Base-by-base conservation (phyloP, 495 filamentous ascomycete genomes). In the Daldinia bambusicola region DNA sequence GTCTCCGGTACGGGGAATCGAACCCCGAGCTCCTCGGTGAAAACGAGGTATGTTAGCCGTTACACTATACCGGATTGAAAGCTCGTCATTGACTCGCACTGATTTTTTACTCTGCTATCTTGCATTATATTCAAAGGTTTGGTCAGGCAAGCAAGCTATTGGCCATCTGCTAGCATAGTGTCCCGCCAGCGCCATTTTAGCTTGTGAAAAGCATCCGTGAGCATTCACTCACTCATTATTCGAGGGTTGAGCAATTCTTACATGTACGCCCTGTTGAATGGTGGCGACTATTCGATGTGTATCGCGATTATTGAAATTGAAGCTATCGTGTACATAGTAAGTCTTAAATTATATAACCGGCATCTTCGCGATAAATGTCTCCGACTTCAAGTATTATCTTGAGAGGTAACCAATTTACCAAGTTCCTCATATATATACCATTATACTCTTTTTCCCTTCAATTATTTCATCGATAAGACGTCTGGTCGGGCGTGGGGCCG, bases 11-110 rank as follows among this genome's bases (percentile, higher is more conserved):
- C 81, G 80, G 81, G 81, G 81, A 83, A 82, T 83, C 79, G 81
- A 83, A 83, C 81, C 81, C 81, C 80, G 81, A 79, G 81, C 81
- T 78, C 79, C 80, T 78, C 81, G 81, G 80, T 82, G 80, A 82
- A 82, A 82, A 80, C 80, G 80, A 78, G 78, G 79, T 80, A 82
- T 81, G 80, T 82, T 81, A 76, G 74, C 80, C 80, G 75, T 79
- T 82, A 82, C 80, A 81, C 80, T 78, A 82, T 81, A 81, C 65
- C 80, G 80, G 80, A 81, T 36, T 37, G 37, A n/a, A n/a, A n/a
- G n/a, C n/a, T n/a, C n/a, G n/a, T n/a, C n/a, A 3, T 26, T 26
- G 26, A 26, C 26, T 26, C 18, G n/a, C 26, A 13, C n/a, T 55
- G 26, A 20, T 10, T 18, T 31, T 32, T 12, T 22, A 13, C 38